Conservation (phyloP, 139 green algal genomes). For the Micromonas pusilla region DNA sequence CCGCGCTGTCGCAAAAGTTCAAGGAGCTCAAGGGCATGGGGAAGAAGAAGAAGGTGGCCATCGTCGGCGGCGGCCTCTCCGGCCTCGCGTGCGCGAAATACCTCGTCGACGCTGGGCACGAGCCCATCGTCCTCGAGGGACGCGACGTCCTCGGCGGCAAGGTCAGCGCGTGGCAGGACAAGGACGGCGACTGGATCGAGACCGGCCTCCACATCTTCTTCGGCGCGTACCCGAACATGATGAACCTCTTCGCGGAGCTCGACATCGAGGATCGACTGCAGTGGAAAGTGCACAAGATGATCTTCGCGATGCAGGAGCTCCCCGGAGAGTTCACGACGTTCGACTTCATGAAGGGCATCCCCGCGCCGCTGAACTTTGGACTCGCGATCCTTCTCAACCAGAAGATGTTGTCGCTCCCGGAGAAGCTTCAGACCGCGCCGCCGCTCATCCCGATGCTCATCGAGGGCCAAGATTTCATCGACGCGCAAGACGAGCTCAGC, state of each 20-base stretch:
- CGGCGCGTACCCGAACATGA: slow-evolving; percentile 44
- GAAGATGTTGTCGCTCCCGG: slow-evolving; percentile 91
- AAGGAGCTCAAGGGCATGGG: slow-evolving; percentile 16
- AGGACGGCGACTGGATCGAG: slow-evolving; percentile 56
- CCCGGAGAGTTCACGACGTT: slow-evolving; percentile 95
- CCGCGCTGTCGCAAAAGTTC: slow-evolving; percentile 21
- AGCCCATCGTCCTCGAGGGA: slow-evolving; percentile 44
- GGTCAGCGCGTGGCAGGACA: slow-evolving; percentile 43
- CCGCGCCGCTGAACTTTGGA: slow-evolving; percentile 84
- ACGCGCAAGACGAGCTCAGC: slow-evolving; percentile 87
- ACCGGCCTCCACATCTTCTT: slow-evolving; percentile 59
- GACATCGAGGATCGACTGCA: slow-evolving; percentile 55
- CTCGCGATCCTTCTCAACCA: slow-evolving; percentile 73
- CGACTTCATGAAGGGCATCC: slow-evolving; percentile 88
- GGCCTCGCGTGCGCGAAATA: slow-evolving; percentile 51
- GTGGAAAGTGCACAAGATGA: slow-evolving; percentile 57
- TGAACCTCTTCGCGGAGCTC: slow-evolving; percentile 54
- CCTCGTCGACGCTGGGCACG: slow-evolving; percentile 46
- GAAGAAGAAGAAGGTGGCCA: slow-evolving; percentile 34
- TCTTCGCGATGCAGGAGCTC: slow-evolving; percentile 58
- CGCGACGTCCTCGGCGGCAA: slow-evolving; percentile 46
- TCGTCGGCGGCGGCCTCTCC: slow-evolving; percentile 44
- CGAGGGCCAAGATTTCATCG: slow-evolving; percentile 74
- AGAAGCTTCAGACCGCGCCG: slow-evolving; percentile 95
- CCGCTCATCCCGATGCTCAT: slow-evolving; percentile 91